Evolutionary conservation across 805 yeast species (phyloP).

Genomic region (Sungouiozyma ichnusensis): DNA sequence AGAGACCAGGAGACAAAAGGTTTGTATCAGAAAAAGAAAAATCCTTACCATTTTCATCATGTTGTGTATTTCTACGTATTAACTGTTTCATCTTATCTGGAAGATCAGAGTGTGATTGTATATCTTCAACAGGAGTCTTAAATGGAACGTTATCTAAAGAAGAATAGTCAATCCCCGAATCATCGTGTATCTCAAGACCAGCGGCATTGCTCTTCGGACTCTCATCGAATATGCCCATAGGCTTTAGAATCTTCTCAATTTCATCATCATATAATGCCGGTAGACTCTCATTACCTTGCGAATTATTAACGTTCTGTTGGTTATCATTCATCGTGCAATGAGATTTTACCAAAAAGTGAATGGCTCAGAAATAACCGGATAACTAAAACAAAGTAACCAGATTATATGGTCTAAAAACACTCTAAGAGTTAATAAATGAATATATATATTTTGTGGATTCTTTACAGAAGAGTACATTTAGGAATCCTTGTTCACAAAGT

Average conservation of each 20-base stretch:
- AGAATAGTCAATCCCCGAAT: background rate
- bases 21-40: background rate
- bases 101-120: too few species aligned
- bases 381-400: too few species aligned
- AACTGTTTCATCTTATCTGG: background rate
- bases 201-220: background rate
- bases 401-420: too few species aligned
- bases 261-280: slow-evolving; percentile 20
- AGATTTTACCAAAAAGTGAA: too few species aligned
- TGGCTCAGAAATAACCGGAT: too few species aligned
- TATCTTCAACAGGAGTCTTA: background rate
- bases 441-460: too few species aligned
- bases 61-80: background rate
- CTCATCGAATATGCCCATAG: too few species aligned
- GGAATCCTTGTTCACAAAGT: too few species aligned
- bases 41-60: background rate
- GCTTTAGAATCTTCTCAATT: slow-evolving; percentile 17
- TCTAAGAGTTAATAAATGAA: too few species aligned
- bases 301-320: too few species aligned
- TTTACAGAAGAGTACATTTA: too few species aligned
- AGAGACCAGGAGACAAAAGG: background rate
- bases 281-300: slow-evolving; percentile 34
- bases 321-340: too few species aligned
- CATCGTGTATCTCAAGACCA: background rate
- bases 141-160: background rate